Conservation (phyloP, 257 asterid genomes). For the Nicotiana obtusifolia region DNA sequence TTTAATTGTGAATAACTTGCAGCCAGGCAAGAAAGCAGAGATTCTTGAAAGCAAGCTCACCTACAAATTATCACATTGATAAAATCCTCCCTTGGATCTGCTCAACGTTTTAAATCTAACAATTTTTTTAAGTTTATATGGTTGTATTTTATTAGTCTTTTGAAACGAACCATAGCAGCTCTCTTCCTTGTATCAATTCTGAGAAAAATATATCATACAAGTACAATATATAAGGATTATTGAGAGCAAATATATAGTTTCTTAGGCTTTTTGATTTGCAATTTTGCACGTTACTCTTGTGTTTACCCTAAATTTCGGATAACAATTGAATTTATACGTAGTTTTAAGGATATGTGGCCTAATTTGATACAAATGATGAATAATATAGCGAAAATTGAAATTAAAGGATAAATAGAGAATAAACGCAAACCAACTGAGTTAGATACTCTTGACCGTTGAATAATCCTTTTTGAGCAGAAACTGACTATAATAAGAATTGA, state of each 20-base stretch:
- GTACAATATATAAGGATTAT: neutral
- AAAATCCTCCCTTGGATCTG: neutral
- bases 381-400: too few species aligned
- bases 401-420: too few species aligned
- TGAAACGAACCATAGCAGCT: neutral
- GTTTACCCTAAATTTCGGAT: too few species aligned
- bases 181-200: neutral
- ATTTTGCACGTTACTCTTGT: neutral
- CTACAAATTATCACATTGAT: slow-evolving; percentile 7
- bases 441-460: too few species aligned
- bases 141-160: neutral
- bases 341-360: too few species aligned
- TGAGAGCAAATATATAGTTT: neutral
- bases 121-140: neutral
- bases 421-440: too few species aligned
- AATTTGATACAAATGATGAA: too few species aligned
- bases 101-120: neutral
- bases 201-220: neutral
- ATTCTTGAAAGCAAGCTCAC: slow-evolving; percentile 25
- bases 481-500: too few species aligned
- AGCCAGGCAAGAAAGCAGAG: slow-evolving; percentile 20
- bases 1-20: slow-evolving; percentile 33
- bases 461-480: too few species aligned
- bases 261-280: neutral
- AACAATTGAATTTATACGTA: too few species aligned